Conservation (phyloP, 164 flowering plant species). For the Magnolia kwangsiensis region DNA sequence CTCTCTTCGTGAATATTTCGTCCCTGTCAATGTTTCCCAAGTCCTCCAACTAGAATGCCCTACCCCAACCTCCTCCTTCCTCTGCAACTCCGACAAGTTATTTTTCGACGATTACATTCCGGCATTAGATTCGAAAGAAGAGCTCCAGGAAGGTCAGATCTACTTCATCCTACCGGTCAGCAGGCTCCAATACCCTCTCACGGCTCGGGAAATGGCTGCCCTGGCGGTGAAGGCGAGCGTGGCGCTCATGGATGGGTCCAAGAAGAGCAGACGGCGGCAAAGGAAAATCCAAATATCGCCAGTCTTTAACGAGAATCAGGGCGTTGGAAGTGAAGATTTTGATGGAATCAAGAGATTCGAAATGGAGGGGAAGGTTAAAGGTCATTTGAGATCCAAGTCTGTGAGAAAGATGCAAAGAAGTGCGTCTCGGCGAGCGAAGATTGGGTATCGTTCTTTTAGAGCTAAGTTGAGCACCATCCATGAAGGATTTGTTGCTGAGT, state of each 20-base stretch:
- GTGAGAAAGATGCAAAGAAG: conserved; percentile 37
- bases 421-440: conserved; percentile 41
- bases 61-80: conserved; percentile 10
- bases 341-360: neutral
- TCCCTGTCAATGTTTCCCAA: conserved; percentile 32
- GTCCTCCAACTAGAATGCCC: conserved; percentile 9
- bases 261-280: neutral
- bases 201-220: conserved; percentile 62
- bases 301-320: conserved; percentile 3
- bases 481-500: conserved; percentile 34
- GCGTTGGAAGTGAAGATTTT: neutral
- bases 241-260: conserved; percentile 17
- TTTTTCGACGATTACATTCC: conserved; percentile 47
- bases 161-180: conserved; percentile 45
- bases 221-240: conserved; percentile 60
- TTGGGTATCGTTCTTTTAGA: conserved; percentile 47
- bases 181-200: conserved; percentile 29
- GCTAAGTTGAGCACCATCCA: conserved; percentile 48
- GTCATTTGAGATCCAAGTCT: conserved; percentile 27
- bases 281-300: conserved; percentile 12
- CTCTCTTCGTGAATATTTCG: conserved; percentile 28
- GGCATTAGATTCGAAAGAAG: conserved; percentile 20
- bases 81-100: conserved; percentile 52
- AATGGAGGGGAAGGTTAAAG: neutral
- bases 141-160: conserved; percentile 38